phyloP scores from a whole-genome alignment of 169 alveolate species.

The Sarcocystis neurona region DNA sequence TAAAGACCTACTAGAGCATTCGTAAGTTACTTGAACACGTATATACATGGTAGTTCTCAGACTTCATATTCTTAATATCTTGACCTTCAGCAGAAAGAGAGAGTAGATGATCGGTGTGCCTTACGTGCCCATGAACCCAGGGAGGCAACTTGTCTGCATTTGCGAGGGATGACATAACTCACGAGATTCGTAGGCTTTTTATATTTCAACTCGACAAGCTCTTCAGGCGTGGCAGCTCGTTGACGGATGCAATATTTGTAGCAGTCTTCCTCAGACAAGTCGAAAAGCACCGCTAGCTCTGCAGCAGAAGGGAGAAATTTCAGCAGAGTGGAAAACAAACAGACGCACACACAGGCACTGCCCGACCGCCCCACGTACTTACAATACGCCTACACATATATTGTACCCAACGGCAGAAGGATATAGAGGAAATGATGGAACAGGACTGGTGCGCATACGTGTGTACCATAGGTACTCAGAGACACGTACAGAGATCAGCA shows the following conservation, averaged over 20 bases:
- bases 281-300: slow-evolving; percentile 82
- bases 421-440: not conserved
- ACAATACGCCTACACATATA: too few species aligned
- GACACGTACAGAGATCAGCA: too few species aligned
- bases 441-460: not conserved
- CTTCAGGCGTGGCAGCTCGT: slow-evolving; percentile 82
- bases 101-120: too few species aligned
- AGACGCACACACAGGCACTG: not conserved
- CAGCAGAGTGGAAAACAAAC: not conserved
- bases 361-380: not conserved
- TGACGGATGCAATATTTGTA: slow-evolving; percentile 82
- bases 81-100: too few species aligned
- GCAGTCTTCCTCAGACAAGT: slow-evolving; percentile 83
- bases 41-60: too few species aligned
- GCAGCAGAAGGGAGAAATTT: not conserved
- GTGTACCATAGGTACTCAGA: too few species aligned
- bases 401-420: not conserved
- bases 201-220: slow-evolving; percentile 78
- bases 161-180: too few species aligned
- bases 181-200: slow-evolving; percentile 75
- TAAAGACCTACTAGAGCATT: too few species aligned
- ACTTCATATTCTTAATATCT: too few species aligned
- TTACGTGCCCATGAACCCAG: too few species aligned
- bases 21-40: too few species aligned
- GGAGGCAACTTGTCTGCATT: too few species aligned